Evolutionary conservation across 306 rosid genomes (phyloP).

Genomic region (Sechiopsis laciniata): DNA sequence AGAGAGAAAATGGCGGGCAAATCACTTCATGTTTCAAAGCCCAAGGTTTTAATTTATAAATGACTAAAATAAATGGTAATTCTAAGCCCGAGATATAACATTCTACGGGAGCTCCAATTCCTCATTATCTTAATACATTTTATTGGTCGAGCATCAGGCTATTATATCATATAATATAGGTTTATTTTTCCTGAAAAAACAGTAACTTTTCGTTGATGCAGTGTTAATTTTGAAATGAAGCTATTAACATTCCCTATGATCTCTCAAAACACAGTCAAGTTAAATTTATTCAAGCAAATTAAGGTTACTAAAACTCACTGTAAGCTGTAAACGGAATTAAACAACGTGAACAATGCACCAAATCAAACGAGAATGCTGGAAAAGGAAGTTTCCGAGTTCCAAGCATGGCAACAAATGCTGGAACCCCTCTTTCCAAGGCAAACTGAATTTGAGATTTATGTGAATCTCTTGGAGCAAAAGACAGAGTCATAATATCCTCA

Average conservation of each 20-base stretch:
- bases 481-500: slow-evolving; percentile 67
- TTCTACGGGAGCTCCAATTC: no score
- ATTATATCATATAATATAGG: no score
- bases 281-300: not conserved
- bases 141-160: no score
- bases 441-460: slow-evolving; percentile 95
- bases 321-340: slow-evolving; percentile 93
- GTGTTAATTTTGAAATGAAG: not conserved
- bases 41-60: no score
- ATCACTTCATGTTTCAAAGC: no score
- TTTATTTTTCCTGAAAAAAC: no score
- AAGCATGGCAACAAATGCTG: slow-evolving; percentile 97
- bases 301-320: slow-evolving; percentile 49
- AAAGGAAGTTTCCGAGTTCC: slow-evolving; percentile 95
- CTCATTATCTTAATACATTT: no score
- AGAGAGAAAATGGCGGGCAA: no score
- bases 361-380: slow-evolving; percentile 87
- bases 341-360: slow-evolving; percentile 93
- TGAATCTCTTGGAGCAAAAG: slow-evolving; percentile 98
- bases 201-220: no score
- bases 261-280: not conserved
- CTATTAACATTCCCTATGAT: not conserved
- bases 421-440: slow-evolving; percentile 94
- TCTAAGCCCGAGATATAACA: no score
- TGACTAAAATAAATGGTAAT: no score